Evolutionary conservation across 306 rosid genomes (phyloP).

Genomic region (Castanea sativa): DNA sequence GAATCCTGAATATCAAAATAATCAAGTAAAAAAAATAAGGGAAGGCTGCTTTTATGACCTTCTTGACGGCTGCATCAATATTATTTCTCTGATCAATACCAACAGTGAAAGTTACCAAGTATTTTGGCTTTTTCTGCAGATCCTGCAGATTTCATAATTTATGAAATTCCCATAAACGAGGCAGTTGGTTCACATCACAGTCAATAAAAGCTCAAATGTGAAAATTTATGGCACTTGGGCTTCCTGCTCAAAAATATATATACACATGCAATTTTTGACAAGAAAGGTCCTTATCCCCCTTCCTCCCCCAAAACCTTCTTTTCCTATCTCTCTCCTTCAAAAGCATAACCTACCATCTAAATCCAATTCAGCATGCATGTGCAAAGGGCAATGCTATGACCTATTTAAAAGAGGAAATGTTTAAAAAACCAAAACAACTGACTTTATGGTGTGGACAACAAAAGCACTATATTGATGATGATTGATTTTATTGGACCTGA

Average conservation of each 20-base stretch:
- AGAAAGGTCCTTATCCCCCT: not conserved
- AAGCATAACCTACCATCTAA: not conserved
- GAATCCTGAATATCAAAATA: constrained; percentile 13
- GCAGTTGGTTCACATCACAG: constrained; percentile 4
- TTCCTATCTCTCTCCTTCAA: not conserved
- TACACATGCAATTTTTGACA: not conserved
- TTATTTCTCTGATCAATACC: constrained; percentile 82
- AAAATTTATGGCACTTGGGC: not conserved
- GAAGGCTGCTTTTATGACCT: constrained; percentile 45
- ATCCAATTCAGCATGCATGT: not conserved
- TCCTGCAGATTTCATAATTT: constrained; percentile 66
- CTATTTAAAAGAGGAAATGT: not conserved
- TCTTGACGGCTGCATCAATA: constrained; percentile 71
- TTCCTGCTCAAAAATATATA: not conserved
- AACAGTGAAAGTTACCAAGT: constrained; percentile 91
- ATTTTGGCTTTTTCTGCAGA: constrained; percentile 75
- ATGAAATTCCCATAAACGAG: constrained; percentile 20
- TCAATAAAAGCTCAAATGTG: not conserved
- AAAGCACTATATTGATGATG: no score
- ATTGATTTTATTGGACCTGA: no score
- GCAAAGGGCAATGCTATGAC: not conserved
- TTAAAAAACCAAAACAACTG: not conserved
- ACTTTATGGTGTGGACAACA: no score
- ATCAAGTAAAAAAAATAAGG: not conserved
- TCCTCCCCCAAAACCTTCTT: not conserved